Evolutionary conservation across 495 filamentous ascomycete species (phyloP).

Genomic region (Penicillium roqueforti): DNA sequence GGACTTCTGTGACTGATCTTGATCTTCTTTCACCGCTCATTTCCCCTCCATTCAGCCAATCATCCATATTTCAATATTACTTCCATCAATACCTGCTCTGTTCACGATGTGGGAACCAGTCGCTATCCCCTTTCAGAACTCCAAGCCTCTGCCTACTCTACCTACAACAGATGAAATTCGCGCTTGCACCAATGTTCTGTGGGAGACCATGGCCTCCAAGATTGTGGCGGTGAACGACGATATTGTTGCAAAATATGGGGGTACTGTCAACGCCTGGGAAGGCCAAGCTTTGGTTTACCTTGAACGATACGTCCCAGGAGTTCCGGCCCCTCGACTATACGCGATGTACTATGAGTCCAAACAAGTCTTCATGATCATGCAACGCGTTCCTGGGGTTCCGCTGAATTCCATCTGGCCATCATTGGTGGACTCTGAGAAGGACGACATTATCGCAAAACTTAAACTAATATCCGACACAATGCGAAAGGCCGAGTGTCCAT

Average conservation of each 20-base stretch:
- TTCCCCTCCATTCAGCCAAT: too few species aligned
- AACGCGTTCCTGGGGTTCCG: conserved; percentile 23
- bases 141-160: conserved; percentile 22
- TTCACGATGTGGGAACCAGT: conserved; percentile 30
- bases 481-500: conserved; percentile 20
- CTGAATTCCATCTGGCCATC: conserved; percentile 24
- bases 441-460: conserved; percentile 22
- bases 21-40: too few species aligned
- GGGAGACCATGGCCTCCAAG: conserved; percentile 19
- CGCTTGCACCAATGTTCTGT: conserved; percentile 25
- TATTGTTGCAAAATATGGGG: conserved; percentile 28
- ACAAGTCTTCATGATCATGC: conserved; percentile 24
- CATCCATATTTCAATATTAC: too few species aligned
- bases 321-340: conserved; percentile 28
- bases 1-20: too few species aligned
- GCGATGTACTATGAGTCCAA: conserved; percentile 25
- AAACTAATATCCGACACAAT: conserved; percentile 19
- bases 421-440: conserved; percentile 23
- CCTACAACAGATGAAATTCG: conserved; percentile 30
- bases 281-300: conserved; percentile 27
- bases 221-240: conserved; percentile 24
- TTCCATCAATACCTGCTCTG: too few species aligned
- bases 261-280: conserved; percentile 15
- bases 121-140: conserved; percentile 23
- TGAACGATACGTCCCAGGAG: conserved; percentile 22